Base-by-base conservation (phyloP, 192 early-diverging fungal species). In the Dissophora ornata region DNA sequence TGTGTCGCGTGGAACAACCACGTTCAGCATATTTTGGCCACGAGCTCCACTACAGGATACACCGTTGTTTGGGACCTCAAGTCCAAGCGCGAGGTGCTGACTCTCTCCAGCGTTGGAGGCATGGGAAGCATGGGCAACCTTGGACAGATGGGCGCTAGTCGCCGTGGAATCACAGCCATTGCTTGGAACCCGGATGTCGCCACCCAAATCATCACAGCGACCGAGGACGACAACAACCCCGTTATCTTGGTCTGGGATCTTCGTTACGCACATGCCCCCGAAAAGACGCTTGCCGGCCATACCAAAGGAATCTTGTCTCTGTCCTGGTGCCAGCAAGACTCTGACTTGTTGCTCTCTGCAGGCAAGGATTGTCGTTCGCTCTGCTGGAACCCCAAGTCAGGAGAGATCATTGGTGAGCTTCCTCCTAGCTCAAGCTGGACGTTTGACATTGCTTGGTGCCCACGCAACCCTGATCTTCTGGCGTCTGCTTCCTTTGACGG, bases 31-130 rank as follows among this genome's bases (percentile, higher is more conserved):
- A 99, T 99, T 70, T 84, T 99, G 59, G 97, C 95, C 11, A 93
- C 93, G 6, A 93, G 93, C 10, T 92, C 90, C 41, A 93, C 91
- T 57, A 96, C 95, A 53, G 96, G 97, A 42, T 86, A 93, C 63
- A 94, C 95, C 21, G 96, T 97, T 28, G 90, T 99, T 10, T 99
- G 96, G 96, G 97, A 99, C 87, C 84, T 99, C 61, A 85, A 92
- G 46, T 89, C 91, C 46, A 84, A 91, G 45, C 89, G 92, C 41
- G 96, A 99, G 66, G 87, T 97, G 28, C 90, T 97, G 46, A 82
- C 87, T 33, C 86, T 99, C 44, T 81, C 80, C 57, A 67, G 67
- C 16, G 60, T 63, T 22, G 69, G 69, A 52, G 82, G 71, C 40
- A 82, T 85, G 55, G 83, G 83, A 57, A 69, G 69, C 46, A 71